Base-by-base conservation (phyloP, 2,329 filamentous ascomycete species). In the Aspergillus glaucus region DNA sequence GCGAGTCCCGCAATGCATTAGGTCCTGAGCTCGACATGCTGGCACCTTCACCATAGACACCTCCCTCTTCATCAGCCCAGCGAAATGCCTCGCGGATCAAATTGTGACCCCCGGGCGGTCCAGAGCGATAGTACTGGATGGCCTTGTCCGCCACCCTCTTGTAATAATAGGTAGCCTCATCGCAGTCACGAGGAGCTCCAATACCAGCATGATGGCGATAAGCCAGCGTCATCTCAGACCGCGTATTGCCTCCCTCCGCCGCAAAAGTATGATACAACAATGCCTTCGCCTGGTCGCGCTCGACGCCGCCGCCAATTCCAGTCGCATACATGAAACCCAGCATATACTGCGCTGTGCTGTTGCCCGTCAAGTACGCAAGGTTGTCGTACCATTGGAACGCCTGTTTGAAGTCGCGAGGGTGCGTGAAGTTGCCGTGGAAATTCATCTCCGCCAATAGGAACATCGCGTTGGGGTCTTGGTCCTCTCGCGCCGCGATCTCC, bases 291-390 rank as follows among this genome's bases (percentile, higher is more conserved):
- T 97, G 93, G 61, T 98, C 87, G 40, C 82, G 80, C 63, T 87
- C 81, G 5, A 95, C 88, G 1, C 84, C 85, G 28, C 82, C 82
- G 14, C 88, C 91, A 50, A 98, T 78, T 0, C 93, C 93, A 0
- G 93, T 98, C 32, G 91, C 91, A 70, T 98, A 92, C 80, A 95
- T 93, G 59, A 98, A 82, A 0, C 88, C 93, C 43, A 97, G 67
- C 92, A 98, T 96, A 69, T 95, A 86, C 67, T 97, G 89, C 1
- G 93, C 93, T 10, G 92, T 95, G 55, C 82, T 86, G 68, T 98
- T 97, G 41, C 92, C 93, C 56, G 86, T 80, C 50, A 85, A 67
- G 15, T 79, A 77, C 2, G 92, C 88, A 47, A 98, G 78, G 52
- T 84, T 78, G 53, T 87, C 77, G 69, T 97, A 98, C 72, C 88